phyloP scores from a whole-genome alignment of 140 eudicot species.

The Senecio squalidus region DNA sequence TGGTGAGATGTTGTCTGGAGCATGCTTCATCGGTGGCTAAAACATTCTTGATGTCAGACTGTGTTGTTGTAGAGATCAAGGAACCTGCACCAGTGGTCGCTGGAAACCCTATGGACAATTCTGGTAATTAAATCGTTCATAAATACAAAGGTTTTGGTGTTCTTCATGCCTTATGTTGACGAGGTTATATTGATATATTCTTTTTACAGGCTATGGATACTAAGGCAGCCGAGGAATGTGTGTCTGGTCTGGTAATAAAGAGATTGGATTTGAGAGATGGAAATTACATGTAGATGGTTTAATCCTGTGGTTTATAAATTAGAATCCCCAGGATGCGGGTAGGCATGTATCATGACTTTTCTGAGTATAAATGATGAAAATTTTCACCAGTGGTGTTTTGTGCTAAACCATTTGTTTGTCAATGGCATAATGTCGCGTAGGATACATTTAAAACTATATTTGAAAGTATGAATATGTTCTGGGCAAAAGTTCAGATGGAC shows the following conservation, averaged over 20 bases:
- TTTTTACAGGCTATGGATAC: constrained; percentile 36
- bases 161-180: not conserved
- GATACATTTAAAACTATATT: too few relatives aligned
- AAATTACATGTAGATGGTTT: not conserved
- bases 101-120: constrained; percentile 84
- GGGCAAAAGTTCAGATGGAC: too few relatives aligned
- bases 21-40: constrained; percentile 89
- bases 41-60: constrained; percentile 89
- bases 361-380: not conserved
- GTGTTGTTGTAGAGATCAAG: constrained; percentile 94
- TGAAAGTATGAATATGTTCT: too few relatives aligned
- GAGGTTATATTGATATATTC: not conserved
- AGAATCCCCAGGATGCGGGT: not conserved
- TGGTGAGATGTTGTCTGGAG: constrained; percentile 88
- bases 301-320: not conserved
- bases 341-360: not conserved
- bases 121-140: constrained; percentile 32
- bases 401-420: not conserved
- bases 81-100: constrained; percentile 67
- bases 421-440: too few relatives aligned
- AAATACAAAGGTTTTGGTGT: not conserved
- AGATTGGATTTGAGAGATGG: not conserved
- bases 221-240: constrained; percentile 10
- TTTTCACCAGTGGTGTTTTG: not conserved
- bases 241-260: not conserved